Conservation (phyloP, 345 rosid species). For the Rhodamnia rubescens region DNA sequence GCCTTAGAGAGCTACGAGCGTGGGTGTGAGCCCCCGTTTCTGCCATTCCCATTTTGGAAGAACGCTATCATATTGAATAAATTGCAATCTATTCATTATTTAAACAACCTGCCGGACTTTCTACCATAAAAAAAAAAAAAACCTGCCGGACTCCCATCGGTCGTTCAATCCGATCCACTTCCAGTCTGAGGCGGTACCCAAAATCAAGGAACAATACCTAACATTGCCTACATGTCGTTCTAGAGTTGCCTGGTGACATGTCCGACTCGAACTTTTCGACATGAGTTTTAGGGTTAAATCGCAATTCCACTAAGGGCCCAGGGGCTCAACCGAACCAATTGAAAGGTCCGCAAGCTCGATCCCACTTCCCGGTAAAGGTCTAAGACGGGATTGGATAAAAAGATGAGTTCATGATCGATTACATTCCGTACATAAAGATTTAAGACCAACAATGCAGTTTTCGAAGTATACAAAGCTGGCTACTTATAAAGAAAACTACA, state of each 20-base stretch:
- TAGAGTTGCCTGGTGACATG: neutral
- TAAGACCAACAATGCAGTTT: neutral
- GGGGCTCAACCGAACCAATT: too few species aligned
- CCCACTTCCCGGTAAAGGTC: accelerated
- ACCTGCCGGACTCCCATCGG: neutral
- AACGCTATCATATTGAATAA: too few species aligned
- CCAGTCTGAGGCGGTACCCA: neutral
- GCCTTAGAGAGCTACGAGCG: neutral
- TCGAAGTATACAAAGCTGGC: neutral
- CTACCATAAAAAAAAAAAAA: too few species aligned
- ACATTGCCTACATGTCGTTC: neutral
- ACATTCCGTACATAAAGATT: neutral
- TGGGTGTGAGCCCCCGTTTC: neutral
- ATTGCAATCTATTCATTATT: neutral
- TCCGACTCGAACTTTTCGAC: neutral
- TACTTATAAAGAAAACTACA: neutral
- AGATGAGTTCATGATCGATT: neutral
- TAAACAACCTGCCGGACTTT: neutral
- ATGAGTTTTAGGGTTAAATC: neutral
- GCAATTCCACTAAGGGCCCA: neutral
- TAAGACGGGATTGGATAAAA: neutral
- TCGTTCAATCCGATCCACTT: neutral
- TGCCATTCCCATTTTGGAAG: neutral
- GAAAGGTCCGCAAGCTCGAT: neutral
- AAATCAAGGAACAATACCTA: neutral